phyloP scores from a whole-genome alignment of 106 monocot genomes.

The Iris macrosiphon region DNA sequence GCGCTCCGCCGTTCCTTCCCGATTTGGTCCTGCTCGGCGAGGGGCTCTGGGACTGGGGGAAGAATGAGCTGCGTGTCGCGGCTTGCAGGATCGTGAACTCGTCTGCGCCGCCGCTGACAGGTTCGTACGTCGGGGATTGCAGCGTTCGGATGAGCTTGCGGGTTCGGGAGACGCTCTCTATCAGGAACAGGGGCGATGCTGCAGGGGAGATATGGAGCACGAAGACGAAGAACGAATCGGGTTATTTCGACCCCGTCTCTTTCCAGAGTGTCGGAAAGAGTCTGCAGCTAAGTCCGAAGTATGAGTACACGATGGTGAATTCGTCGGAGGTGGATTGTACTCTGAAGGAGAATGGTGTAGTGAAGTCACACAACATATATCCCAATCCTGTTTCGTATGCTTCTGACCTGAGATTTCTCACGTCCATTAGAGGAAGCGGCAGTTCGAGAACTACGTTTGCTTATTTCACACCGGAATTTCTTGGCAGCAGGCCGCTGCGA shows the following conservation, averaged over 20 bases:
- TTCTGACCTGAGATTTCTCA: background rate
- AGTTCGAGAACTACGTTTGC: background rate
- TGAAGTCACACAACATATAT: background rate
- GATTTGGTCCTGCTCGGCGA: constrained; percentile 30
- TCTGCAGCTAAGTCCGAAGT: background rate
- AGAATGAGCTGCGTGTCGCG: constrained; percentile 22
- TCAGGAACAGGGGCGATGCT: constrained; percentile 20
- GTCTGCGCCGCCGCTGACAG: constrained; percentile 3
- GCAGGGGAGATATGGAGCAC: constrained; percentile 32
- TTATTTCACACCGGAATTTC: background rate
- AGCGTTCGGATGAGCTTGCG: constrained; percentile 29
- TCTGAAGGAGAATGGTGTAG: background rate
- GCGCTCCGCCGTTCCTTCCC: constrained; percentile 10
- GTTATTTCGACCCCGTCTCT: background rate
- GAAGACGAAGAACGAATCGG: background rate
- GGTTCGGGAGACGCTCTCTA: constrained; percentile 23
- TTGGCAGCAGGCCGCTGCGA: background rate
- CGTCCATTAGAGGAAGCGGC: background rate
- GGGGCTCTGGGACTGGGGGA: constrained; percentile 44
- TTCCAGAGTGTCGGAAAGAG: background rate
- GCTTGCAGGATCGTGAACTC: constrained; percentile 18
- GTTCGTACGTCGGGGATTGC: constrained; percentile 30
- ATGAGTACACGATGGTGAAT: background rate
- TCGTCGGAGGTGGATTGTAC: background rate
- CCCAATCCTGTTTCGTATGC: background rate